Percentiles rank a stretch among this genome's conserved stretches.
phyloP scores from a whole-genome alignment of 371 early-diverging fungal species.

The Haplosporangium sp. region DNA sequence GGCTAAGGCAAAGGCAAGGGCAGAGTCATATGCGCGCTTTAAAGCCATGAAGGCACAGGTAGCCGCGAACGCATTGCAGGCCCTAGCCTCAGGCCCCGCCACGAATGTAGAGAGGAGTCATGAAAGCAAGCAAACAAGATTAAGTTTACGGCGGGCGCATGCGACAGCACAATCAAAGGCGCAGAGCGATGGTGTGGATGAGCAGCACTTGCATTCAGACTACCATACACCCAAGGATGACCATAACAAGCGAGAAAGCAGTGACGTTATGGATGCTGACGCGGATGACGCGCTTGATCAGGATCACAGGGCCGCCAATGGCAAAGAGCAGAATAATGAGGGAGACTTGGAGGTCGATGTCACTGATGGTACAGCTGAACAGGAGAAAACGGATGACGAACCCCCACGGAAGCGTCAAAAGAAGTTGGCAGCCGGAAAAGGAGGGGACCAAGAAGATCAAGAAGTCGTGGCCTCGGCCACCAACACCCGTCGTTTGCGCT shows the following conservation, averaged over 20 bases:
- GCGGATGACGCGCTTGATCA: no score
- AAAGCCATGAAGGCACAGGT: slow-evolving; percentile 12
- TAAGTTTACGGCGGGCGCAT: no score
- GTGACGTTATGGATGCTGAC: no score
- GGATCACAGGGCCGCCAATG: neutral
- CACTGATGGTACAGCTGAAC: neutral
- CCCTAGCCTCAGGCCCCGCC: no score
- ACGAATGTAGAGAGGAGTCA: neutral
- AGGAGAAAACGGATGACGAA: slow-evolving; percentile 11
- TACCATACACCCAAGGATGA: no score
- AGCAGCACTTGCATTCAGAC: no score
- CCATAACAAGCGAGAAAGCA: no score
- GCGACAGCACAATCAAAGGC: no score
- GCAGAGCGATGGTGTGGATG: no score
- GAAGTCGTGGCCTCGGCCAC: neutral
- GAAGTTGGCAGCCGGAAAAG: neutral
- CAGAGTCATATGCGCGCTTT: slow-evolving; percentile 10
- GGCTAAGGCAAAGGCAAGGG: slow-evolving; percentile 19
- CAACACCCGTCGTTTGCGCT: slow-evolving; percentile 35
- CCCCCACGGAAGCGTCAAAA: slow-evolving; percentile 32
- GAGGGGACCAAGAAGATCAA: slow-evolving; percentile 1
- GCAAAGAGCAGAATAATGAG: neutral
- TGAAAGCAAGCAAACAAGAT: no score
- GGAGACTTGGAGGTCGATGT: neutral
- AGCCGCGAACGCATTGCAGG: neutral